A percentile compares a stretch with the other conserved stretches of the same genome.
Evolutionary conservation across 805 yeast species (phyloP).

Genomic region (Suhomyces xylopsoci): DNA sequence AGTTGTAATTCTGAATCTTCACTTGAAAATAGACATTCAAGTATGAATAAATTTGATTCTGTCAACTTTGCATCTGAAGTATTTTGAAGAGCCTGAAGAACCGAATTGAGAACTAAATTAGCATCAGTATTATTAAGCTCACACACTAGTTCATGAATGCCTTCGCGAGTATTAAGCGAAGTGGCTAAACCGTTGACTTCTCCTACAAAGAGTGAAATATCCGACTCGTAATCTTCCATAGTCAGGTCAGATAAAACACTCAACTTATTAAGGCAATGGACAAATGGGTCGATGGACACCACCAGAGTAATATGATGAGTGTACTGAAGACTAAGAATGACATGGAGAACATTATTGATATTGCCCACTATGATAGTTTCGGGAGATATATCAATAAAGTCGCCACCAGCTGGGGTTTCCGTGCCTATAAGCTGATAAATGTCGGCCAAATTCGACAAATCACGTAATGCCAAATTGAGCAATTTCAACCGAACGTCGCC

Average conservation of each 20-base stretch:
- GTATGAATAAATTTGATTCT: slow-evolving; percentile 42
- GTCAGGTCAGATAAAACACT: slow-evolving; percentile 42
- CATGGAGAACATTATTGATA: slow-evolving; percentile 30
- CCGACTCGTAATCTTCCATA: slow-evolving; percentile 50
- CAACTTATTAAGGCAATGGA: slow-evolving; percentile 31
- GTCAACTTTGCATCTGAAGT: slow-evolving; percentile 22
- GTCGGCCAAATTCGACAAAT: slow-evolving; percentile 15
- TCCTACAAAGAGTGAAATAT: slow-evolving; percentile 68
- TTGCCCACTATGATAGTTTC: slow-evolving; percentile 17
- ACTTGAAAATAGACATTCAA: slow-evolving; percentile 44
- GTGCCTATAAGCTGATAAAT: not conserved
- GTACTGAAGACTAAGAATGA: slow-evolving; percentile 30
- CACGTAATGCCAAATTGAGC: slow-evolving; percentile 16
- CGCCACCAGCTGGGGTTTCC: not conserved
- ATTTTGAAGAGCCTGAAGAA: not conserved
- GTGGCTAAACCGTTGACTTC: slow-evolving; percentile 69
- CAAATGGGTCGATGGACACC: slow-evolving; percentile 19
- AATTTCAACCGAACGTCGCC: slow-evolving; percentile 14
- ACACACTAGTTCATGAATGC: slow-evolving; percentile 54
- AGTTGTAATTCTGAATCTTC: slow-evolving; percentile 25
- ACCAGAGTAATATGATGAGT: slow-evolving; percentile 14
- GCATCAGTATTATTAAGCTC: slow-evolving; percentile 47
- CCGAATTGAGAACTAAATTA: slow-evolving; percentile 4
- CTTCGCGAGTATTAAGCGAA: slow-evolving; percentile 51
- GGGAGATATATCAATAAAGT: slow-evolving; percentile 12